Evolutionary conservation across 2,329 filamentous ascomycete species (phyloP), one percentile per base, ranked within the genome.

Genomic region (Talaromyces pinophilus): DNA sequence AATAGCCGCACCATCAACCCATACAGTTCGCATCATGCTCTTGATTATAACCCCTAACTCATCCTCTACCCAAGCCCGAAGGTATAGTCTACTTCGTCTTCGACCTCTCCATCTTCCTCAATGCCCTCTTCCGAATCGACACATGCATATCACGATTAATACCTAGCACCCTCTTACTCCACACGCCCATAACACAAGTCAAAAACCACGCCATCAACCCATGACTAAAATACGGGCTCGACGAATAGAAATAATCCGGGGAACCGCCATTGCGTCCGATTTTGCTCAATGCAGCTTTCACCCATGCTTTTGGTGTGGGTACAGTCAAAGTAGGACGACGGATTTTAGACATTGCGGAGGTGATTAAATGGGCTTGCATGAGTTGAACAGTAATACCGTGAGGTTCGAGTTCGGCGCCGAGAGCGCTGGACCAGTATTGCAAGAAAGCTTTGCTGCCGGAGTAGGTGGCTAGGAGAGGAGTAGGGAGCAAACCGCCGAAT

Each of bases 401-500:
- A 1, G 89, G 87, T 69, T 90, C 87, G 35, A 99, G 86, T 80
- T 99, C 95, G 15, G 90, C 87, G 0, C 90, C 91, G 15, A 99
- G 86, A 11, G 95, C 89, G 5, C 88, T 90, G 71, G 91, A 97
- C 95, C 95, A 99, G 76, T 96, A 90, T 81, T 98, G 94, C 59
- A 99, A 85, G 86, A 99, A 99, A 1, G 95, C 94, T 82, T 99
- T 99, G 87, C 91, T 95, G 71, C 95, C 95, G 54, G 92, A 96
- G 85, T 99, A 99, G 2, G 95, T 98, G 13, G 95, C 95, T 54
- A 99, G 86, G 64, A 95, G 88, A 5, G 96, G 93, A 0, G 92
- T 97, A 7, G 95, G 95, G 68, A 95, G 87, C 81, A 96, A 90
- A 71, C 95, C 96, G 69, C 91, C 95, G 76, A 98, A 96, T 11